These are phyloP conservation scores for Arthrinium puccinioides DNA, from an alignment of 2,329 filamentous ascomycete genomes.

Conservation along the genomic window DNA sequence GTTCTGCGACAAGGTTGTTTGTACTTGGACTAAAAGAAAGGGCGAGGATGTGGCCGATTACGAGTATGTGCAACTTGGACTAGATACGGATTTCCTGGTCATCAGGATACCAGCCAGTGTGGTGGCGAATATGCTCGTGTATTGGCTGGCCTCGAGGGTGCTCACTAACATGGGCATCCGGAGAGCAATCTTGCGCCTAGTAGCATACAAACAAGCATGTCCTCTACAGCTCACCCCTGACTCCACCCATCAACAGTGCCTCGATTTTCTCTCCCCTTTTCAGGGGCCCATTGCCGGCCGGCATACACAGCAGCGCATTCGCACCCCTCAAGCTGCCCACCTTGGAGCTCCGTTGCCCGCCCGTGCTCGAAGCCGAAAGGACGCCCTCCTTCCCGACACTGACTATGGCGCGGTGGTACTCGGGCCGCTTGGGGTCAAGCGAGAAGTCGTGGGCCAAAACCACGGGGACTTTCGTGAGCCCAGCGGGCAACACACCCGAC, in stretches of 20 bases:
- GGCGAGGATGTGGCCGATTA: too few relatives aligned
- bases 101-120: too few relatives aligned
- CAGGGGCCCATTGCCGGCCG: slow-evolving; percentile 55
- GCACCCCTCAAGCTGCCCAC: slow-evolving; percentile 85
- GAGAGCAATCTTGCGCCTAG: too few relatives aligned
- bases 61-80: too few relatives aligned
- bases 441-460: slow-evolving; percentile 63
- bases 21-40: too few relatives aligned
- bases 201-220: too few relatives aligned
- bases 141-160: too few relatives aligned
- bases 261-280: slow-evolving; percentile 65
- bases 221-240: slow-evolving; percentile 13
- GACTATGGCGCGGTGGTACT: slow-evolving; percentile 85
- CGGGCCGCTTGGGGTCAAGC: slow-evolving; percentile 68
- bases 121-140: too few relatives aligned
- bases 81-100: too few relatives aligned
- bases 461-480: slow-evolving; percentile 67
- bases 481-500: slow-evolving; percentile 59
- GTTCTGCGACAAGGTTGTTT: too few relatives aligned
- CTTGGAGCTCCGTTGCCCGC: slow-evolving; percentile 79
- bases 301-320: slow-evolving; percentile 77
- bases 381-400: slow-evolving; percentile 57
- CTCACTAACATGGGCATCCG: too few relatives aligned
- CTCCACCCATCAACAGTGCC: slow-evolving; percentile 66
- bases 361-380: slow-evolving; percentile 73